A percentile compares a stretch with the other conserved stretches of the same genome.
These are phyloP conservation scores for Aristolochia californica DNA, from an alignment of 164 flowering plant genomes.

Conservation along the genomic window DNA sequence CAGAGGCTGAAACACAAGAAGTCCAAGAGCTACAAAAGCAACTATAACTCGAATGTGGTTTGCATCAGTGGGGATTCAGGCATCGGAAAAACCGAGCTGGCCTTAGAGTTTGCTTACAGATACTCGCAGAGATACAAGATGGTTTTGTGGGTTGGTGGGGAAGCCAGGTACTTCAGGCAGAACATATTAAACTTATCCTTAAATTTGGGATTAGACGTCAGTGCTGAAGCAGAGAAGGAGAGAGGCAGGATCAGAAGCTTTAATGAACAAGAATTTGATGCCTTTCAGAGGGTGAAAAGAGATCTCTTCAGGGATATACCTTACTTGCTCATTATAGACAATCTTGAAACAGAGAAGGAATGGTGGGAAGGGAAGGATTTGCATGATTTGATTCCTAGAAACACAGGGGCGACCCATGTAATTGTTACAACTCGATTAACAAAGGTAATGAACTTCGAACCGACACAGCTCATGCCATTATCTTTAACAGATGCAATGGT, in stretches of 20 bases:
- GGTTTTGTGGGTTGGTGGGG: constrained; percentile 93
- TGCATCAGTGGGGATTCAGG: constrained; percentile 66
- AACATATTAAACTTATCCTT: constrained; percentile 60
- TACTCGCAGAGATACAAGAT: constrained; percentile 66
- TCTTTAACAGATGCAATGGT: constrained; percentile 54
- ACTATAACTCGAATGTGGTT: constrained; percentile 30
- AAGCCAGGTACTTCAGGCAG: constrained; percentile 71
- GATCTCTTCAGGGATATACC: constrained; percentile 83
- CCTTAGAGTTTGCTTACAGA: constrained; percentile 71
- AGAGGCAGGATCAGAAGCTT: constrained; percentile 74
- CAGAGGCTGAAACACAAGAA: constrained; percentile 53
- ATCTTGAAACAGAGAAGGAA: constrained; percentile 74
- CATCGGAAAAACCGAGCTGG: constrained; percentile 81
- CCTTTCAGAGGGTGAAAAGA: constrained; percentile 74
- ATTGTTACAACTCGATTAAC: constrained; percentile 64
- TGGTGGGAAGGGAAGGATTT: constrained; percentile 92
- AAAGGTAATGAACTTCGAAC: constrained; percentile 61
- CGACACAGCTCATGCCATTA: constrained; percentile 45
- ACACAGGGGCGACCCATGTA: constrained; percentile 76
- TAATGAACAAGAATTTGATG: constrained; percentile 84
- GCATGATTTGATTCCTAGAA: constrained; percentile 67
- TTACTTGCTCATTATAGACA: constrained; percentile 68
- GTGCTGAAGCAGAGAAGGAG: constrained; percentile 77
- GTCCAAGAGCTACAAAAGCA: constrained; percentile 44
- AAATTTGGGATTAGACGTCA: constrained; percentile 65